Evolutionary conservation across 1,284 basidiomycete genomes (phyloP), one percentile per base, ranked within the genome.

Genomic region (Cerrena zonata): DNA sequence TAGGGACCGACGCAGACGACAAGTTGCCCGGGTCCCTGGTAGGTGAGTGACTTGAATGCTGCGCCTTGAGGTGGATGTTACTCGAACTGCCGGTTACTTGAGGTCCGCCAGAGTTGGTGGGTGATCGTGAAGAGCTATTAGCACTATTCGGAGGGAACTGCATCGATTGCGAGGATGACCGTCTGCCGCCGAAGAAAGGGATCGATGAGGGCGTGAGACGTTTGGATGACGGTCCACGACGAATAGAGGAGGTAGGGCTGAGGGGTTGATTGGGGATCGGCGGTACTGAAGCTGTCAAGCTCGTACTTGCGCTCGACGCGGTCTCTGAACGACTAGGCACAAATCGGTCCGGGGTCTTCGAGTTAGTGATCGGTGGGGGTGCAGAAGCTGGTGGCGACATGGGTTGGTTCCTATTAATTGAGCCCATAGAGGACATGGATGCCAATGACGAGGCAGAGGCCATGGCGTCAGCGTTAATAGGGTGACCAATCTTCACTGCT

Each of bases 131-230:
- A 12, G 60, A 56, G 3, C 59, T 58, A 39, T 59, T 54, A 10
- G 51, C 49, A 42, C 50, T 55, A 7, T 60, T 64, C 49, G 66
- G 60, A 19, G 65, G 64, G 11, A 65, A 56, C 56, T 89, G 84
- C 73, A 90, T 85, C 2, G 90, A 92, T 58, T 92, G 89, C 1
- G 91, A 94, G 18, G 92, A 93, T 1, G 91, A 90, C 18, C 94
- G 86, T 38, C 92, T 81, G n/a, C n/a, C n/a, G n/a, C n/a, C n/a
- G 75, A 96, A 96, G 71, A 97, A 97, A 1, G 94, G 94, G 56
- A 97, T 96, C 5, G 91, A 90, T 13, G 91, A 94, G 0, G 94
- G 94, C 0, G 94, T 95, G 45, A 94, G 80, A 45, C 93, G 82
- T 63, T 84, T 89, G 12, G 82, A 85, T n/a, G 83, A 84, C 47